A percentile compares a stretch with the other conserved stretches of the same genome.
Conservation (phyloP, 345 rosid genomes). For the Salix purpurea region DNA sequence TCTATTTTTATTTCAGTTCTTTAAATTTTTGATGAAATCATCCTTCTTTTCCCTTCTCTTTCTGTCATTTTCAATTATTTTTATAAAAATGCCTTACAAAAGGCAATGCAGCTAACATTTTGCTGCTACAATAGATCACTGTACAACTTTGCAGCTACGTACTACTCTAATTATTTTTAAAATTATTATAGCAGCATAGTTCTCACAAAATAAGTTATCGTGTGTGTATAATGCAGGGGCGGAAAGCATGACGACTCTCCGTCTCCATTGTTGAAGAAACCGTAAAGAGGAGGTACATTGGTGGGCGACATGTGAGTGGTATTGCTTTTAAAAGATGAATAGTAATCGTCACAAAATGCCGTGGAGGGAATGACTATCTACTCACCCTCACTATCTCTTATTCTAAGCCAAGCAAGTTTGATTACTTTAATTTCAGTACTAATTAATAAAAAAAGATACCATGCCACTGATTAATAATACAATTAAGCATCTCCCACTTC, state of each 20-base stretch:
- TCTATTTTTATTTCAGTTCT: not conserved
- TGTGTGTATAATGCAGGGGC: slow-evolving; percentile 5
- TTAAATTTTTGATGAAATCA: not conserved
- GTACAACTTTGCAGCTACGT: not conserved
- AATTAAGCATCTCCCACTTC: not conserved
- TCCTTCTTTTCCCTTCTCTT: not conserved
- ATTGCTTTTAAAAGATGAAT: not conserved
- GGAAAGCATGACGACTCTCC: not conserved
- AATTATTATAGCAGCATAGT: not conserved
- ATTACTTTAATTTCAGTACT: not conserved
- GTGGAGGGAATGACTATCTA: slow-evolving; percentile 31
- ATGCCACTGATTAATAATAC: not conserved
- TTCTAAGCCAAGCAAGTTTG: not conserved
- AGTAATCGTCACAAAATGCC: not conserved
- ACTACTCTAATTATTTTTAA: not conserved
- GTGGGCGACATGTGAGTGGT: slow-evolving; percentile 9
- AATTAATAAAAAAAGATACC: not conserved
- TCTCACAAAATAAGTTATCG: not conserved
- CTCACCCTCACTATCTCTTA: slow-evolving; percentile 39
- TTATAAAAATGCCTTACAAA: not conserved
- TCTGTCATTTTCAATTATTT: not conserved
- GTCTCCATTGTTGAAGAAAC: not conserved
- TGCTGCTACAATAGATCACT: not conserved
- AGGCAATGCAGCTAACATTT: not conserved
- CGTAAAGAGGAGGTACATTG: not conserved